These are phyloP conservation scores for Limnanthes douglasii DNA, from an alignment of 345 rosid species.

Conservation along the genomic window DNA sequence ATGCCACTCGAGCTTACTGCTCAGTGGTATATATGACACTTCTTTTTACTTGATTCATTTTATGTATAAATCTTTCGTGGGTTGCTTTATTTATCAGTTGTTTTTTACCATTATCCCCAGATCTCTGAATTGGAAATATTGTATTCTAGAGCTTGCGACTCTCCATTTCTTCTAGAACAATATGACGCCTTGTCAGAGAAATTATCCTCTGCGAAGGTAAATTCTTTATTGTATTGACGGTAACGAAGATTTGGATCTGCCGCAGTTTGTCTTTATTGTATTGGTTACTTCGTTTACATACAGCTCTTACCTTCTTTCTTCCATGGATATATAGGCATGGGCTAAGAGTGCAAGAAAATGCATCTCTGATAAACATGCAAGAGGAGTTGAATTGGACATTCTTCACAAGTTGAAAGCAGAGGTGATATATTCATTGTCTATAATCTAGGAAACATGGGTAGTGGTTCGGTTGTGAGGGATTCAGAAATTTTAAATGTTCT, in stretches of 20 bases:
- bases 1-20: neutral
- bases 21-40: conserved; percentile 1
- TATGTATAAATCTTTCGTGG: conserved; percentile 5
- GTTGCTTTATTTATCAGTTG: conserved; percentile 3
- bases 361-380: conserved; percentile 19
- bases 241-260: too few species aligned
- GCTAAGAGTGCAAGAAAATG: conserved; percentile 31
- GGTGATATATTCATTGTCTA: conserved; percentile 29
- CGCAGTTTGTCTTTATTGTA: too few species aligned
- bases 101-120: conserved; percentile 20
- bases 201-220: conserved; percentile 56
- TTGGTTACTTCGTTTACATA: conserved; percentile 1
- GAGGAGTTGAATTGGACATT: conserved; percentile 32
- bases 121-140: conserved; percentile 49
- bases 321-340: conserved; percentile 36
- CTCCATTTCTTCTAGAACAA: conserved; percentile 40
- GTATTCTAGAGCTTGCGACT: conserved; percentile 32
- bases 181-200: conserved; percentile 35
- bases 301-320: conserved; percentile 7
- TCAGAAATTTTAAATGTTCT: too few species aligned
- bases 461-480: too few species aligned
- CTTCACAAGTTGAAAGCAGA: conserved; percentile 65
- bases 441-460: too few species aligned
- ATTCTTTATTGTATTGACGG: too few species aligned
- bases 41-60: neutral